A percentile compares a stretch with the other conserved stretches of the same genome.
phyloP scores from a whole-genome alignment of 2,329 filamentous ascomycete species.

The Diplocarpon rosae region DNA sequence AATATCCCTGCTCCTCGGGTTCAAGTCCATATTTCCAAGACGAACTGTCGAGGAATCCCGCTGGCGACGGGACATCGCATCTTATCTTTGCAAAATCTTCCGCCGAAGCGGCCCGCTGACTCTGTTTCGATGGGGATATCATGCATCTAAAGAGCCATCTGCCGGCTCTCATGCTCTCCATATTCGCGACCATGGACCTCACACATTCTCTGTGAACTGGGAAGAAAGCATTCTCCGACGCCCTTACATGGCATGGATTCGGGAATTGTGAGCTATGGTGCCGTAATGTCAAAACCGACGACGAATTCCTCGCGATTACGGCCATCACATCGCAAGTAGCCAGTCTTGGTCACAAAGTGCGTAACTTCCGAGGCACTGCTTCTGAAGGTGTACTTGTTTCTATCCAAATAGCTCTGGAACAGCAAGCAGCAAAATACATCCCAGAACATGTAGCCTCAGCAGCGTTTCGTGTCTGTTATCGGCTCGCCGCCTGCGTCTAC shows the following conservation, averaged over 20 bases:
- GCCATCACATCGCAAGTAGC: conserved; percentile 27
- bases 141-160: conserved; percentile 18
- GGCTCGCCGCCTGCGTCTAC: conserved; percentile 30
- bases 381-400: conserved; percentile 20
- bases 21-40: no score
- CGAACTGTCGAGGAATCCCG: neutral
- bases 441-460: conserved; percentile 26
- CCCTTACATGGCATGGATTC: conserved; percentile 30
- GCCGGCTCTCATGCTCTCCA: conserved; percentile 32
- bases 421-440: conserved; percentile 17
- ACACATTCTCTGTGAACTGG: conserved; percentile 33
- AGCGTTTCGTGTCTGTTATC: conserved; percentile 30
- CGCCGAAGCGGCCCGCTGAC: conserved; percentile 2
- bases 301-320: conserved; percentile 28
- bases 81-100: conserved; percentile 23
- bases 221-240: conserved; percentile 29
- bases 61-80: conserved; percentile 19
- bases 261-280: conserved; percentile 34
- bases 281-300: conserved; percentile 24
- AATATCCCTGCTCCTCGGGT: no score
- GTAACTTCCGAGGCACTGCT: conserved; percentile 12
- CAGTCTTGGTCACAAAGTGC: conserved; percentile 27
- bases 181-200: conserved; percentile 34
- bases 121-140: conserved; percentile 15
- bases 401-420: conserved; percentile 20